Percentiles rank a stretch among this genome's conserved stretches.
Conservation (phyloP, 2,329 filamentous ascomycete genomes). For the Amylocarpus encephaloides region DNA sequence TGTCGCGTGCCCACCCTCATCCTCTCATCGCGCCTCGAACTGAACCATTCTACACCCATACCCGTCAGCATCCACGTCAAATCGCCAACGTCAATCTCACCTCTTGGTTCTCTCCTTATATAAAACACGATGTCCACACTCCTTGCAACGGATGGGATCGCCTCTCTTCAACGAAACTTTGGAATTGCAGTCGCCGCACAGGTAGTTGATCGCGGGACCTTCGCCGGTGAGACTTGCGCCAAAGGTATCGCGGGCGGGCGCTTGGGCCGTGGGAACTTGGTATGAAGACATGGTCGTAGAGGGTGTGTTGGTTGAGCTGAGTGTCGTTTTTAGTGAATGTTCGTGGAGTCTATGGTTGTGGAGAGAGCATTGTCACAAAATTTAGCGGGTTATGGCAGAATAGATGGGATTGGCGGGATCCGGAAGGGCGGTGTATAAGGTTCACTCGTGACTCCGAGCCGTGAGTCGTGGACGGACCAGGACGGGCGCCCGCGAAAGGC, state of each 20-base stretch:
- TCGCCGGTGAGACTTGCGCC: slow-evolving; percentile 31
- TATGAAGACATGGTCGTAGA: slow-evolving; percentile 60
- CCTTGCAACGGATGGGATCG: slow-evolving; percentile 79
- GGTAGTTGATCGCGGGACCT: slow-evolving; percentile 58
- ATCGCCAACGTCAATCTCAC: slow-evolving; percentile 44
- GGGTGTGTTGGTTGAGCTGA: too few species aligned
- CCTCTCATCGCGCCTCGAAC: slow-evolving; percentile 76
- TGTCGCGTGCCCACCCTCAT: slow-evolving; percentile 1
- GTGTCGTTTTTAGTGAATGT: too few species aligned
- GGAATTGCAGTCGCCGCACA: slow-evolving; percentile 79
- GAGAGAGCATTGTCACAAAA: too few species aligned
- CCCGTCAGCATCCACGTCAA: slow-evolving; percentile 17
- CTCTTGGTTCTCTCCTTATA: slow-evolving; percentile 98
- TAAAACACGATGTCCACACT: slow-evolving; percentile 89
- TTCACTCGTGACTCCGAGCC: too few species aligned
- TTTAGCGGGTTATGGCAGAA: too few species aligned
- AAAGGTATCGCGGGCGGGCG: slow-evolving; percentile 34
- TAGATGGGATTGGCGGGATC: too few species aligned
- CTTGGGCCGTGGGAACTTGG: slow-evolving; percentile 56
- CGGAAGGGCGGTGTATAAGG: too few species aligned
- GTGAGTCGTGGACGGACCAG: too few species aligned
- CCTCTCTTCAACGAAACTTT: slow-evolving; percentile 70
- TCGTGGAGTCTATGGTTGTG: too few species aligned
- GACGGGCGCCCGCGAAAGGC: too few species aligned
- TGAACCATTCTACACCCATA: slow-evolving; percentile 75